Evolutionary conservation across 208 protist genomes (phyloP).

Genomic region (Lotmaria passim): DNA sequence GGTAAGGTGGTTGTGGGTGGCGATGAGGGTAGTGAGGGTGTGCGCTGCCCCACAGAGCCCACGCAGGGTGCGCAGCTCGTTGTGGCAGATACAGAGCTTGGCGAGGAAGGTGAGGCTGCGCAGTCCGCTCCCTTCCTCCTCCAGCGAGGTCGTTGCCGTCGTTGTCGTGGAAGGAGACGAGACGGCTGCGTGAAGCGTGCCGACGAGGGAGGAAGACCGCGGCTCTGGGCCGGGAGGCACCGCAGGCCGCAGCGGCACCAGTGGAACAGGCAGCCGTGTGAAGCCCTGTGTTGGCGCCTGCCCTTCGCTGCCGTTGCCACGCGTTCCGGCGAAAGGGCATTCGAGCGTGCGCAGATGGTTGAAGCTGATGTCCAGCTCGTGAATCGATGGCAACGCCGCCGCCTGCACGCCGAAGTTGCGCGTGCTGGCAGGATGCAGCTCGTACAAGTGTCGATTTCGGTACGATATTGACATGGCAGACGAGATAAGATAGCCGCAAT

Average conservation of each 20-base stretch:
- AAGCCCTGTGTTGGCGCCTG: not conserved
- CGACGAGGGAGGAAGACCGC: not conserved
- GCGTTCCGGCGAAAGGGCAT: conserved; percentile 13
- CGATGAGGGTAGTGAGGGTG: conserved; percentile 41
- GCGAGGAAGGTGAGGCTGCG: conserved; percentile 18
- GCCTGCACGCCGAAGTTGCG: conserved; percentile 29
- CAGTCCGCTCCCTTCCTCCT: conserved; percentile 25
- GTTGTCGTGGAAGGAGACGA: too few species aligned
- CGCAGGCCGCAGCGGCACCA: conserved; percentile 3
- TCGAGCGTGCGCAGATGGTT: conserved; percentile 37
- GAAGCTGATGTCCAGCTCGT: conserved; percentile 35
- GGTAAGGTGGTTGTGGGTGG: conserved; percentile 38
- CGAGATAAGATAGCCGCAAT: not conserved
- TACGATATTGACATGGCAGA: conserved; percentile 21
- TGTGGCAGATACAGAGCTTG: conserved; percentile 31
- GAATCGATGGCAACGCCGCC: conserved; percentile 4
- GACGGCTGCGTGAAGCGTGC: too few species aligned
- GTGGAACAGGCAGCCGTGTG: not conserved
- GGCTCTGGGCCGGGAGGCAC: not conserved
- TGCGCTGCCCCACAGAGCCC: conserved; percentile 26
- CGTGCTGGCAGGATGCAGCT: conserved; percentile 12
- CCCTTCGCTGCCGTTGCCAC: not conserved
- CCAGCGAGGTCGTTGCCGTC: not conserved
- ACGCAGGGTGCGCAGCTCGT: conserved; percentile 28
- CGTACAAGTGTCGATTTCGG: conserved; percentile 18